Conservation (phyloP, 768 basidiomycete genomes). For the Melanogaster broomeanus region DNA sequence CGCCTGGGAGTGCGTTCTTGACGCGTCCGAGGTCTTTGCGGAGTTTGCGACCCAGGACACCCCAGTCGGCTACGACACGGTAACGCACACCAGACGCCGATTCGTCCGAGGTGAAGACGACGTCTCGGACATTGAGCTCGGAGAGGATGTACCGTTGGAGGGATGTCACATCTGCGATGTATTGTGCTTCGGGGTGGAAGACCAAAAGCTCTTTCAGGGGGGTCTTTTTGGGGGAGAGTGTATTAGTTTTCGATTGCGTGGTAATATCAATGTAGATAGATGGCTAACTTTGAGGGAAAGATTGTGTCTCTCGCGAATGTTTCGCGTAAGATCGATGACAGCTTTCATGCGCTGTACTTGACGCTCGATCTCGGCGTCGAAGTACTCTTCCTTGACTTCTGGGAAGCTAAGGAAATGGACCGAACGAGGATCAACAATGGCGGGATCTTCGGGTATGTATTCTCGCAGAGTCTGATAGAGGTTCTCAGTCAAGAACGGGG, state of each 20-base stretch:
- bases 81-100: constrained; percentile 83
- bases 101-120: constrained; percentile 91
- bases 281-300: constrained; percentile 80
- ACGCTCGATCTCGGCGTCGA: constrained; percentile 90
- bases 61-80: constrained; percentile 92
- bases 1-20: constrained; percentile 79
- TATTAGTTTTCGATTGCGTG: constrained; percentile 1
- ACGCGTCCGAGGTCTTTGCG: constrained; percentile 90
- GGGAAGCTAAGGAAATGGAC: constrained; percentile 97
- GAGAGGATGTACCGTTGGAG: constrained; percentile 89
- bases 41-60: constrained; percentile 89
- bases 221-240: constrained; percentile 42
- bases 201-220: constrained; percentile 91
- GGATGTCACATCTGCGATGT: constrained; percentile 81
- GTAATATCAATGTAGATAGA: background rate
- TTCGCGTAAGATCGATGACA: constrained; percentile 89
- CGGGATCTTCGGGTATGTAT: constrained; percentile 80
- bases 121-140: constrained; percentile 91
- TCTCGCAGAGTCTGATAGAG: constrained; percentile 87
- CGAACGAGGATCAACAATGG: constrained; percentile 80
- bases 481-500: constrained; percentile 96
- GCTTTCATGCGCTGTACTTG: constrained; percentile 94
- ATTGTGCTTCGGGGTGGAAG: constrained; percentile 86
- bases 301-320: constrained; percentile 83
- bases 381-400: constrained; percentile 90